Evolutionary conservation across 2,329 filamentous ascomycete species (phyloP), one percentile per base, ranked within the genome.

Genomic region (Colletotrichum echinochloae): DNA sequence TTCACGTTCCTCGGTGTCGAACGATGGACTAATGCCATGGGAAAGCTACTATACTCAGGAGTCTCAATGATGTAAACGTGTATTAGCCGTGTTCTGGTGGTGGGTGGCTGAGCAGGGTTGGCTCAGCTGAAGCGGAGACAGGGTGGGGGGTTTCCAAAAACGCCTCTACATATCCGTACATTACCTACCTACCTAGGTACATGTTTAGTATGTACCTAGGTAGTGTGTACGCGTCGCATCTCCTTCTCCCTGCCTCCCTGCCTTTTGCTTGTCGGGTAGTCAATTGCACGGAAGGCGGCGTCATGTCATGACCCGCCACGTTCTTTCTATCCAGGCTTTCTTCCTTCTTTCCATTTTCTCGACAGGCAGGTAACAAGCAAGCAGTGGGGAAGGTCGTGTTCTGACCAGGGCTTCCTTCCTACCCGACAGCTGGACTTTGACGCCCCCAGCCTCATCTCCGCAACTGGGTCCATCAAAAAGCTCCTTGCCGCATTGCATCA

Each of bases 401-500:
- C 26, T 44, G 35, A 23, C 20, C 49, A 23, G 28, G 14, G 60
- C 46, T 16, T 26, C 46, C 46, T 49, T 51, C 7, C 48, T 51
- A 8, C 18, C 41, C 14, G 7, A 16, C 30, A 8, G 20, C 20
- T 18, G 18, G 30, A 20, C 4, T 60, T 49, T 44, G 18, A n/a
- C 39, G 57, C 52, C 51, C 67, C 69, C 71, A 57, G 61, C 65
- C 66, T 60, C 66, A 56, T 49, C 28, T 26, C 39, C 48, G 30
- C 49, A 49, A 61, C 56, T 46, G 63, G 64, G 57, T 54, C 39
- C 44, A 61, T 51, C n/a, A n/a, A 61, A 35, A 37, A 14, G 49
- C 48, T n/a, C n/a, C 44, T 26, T 44, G 35, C 67, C 57, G 56
- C 57, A 67, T 70, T 70, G 64, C 67, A 67, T 70, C 67, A 70